phyloP scores from a whole-genome alignment of 805 yeast genomes.

The Teunomyces aglyptinius region DNA sequence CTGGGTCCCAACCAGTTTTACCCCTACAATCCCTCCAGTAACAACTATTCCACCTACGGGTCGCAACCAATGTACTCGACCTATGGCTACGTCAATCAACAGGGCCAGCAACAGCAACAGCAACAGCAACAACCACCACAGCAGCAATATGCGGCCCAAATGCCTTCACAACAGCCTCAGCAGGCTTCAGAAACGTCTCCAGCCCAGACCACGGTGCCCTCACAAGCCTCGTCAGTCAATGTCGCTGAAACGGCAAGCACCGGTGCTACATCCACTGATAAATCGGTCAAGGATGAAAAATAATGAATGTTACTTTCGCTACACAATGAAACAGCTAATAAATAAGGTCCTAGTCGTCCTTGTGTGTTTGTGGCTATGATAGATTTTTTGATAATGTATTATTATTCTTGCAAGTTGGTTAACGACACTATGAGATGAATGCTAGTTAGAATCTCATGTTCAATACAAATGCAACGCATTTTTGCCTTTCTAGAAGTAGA shows the following conservation, averaged over 20 bases:
- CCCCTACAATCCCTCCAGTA: constrained; percentile 15
- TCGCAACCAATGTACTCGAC: constrained; percentile 17
- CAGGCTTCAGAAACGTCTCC: background rate
- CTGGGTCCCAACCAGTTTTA: constrained; percentile 22
- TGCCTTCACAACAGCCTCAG: background rate
- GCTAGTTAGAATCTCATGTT: background rate
- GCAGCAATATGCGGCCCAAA: constrained; percentile 1
- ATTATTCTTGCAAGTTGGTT: constrained; percentile 2
- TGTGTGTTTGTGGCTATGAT: constrained; percentile 2
- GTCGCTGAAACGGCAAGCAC: background rate
- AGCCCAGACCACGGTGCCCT: background rate
- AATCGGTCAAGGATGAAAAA: constrained; percentile 2
- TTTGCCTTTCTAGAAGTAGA: background rate
- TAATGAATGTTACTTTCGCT: background rate
- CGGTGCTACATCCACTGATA: constrained; percentile 1
- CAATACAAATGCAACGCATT: background rate
- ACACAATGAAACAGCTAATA: constrained; percentile 1
- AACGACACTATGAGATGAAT: background rate
- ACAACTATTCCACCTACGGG: constrained; percentile 15
- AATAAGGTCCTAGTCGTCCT: background rate
- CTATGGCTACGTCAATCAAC: constrained; percentile 14
- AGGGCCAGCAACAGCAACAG: constrained; percentile 5
- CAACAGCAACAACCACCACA: constrained; percentile 2
- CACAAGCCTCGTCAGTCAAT: background rate
- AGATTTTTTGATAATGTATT: constrained; percentile 2